Evolutionary conservation across 1,284 basidiomycete genomes (phyloP).

Genomic region (Ustilago curta): DNA sequence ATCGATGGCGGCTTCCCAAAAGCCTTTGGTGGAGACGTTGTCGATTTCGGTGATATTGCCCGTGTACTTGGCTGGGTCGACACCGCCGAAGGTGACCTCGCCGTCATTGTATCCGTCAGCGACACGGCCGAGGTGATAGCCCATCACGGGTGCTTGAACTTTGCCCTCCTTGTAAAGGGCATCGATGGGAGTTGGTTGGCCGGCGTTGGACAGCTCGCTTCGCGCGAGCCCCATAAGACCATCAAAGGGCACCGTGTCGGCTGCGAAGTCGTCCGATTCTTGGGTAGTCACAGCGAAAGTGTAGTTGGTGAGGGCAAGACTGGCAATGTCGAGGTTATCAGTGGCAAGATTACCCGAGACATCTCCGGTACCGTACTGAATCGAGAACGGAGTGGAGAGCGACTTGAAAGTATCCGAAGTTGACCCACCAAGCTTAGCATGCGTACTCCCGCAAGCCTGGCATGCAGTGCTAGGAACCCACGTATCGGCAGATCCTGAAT

Average conservation of each 20-base stretch:
- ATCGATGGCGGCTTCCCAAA: constrained; percentile 81
- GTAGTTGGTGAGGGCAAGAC: constrained; percentile 76
- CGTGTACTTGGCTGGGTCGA: constrained; percentile 76
- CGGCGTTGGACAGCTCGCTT: constrained; percentile 74
- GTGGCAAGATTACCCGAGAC: constrained; percentile 78
- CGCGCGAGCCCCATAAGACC: constrained; percentile 81
- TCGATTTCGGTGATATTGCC: constrained; percentile 64
- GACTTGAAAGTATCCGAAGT: constrained; percentile 78
- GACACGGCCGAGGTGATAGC: constrained; percentile 82
- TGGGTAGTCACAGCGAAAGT: constrained; percentile 78
- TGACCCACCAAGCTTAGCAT: constrained; percentile 77
- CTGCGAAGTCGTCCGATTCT: constrained; percentile 77
- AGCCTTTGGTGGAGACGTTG: constrained; percentile 72
- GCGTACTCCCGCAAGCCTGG: constrained; percentile 65
- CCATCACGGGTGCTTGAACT: constrained; percentile 79
- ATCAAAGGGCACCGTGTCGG: constrained; percentile 75
- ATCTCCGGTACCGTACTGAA: constrained; percentile 80
- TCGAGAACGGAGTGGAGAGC: constrained; percentile 74
- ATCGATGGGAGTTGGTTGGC: constrained; percentile 80
- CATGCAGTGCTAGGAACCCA: constrained; percentile 73
- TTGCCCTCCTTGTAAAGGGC: constrained; percentile 76
- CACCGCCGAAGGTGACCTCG: constrained; percentile 80
- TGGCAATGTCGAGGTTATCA: constrained; percentile 79
- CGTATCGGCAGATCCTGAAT: constrained; percentile 85
- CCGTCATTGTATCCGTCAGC: constrained; percentile 79